A percentile compares a stretch with the other conserved stretches of the same genome.
These are phyloP conservation scores for Malassezia slooffiae DNA, from an alignment of 1,284 basidiomycete genomes.

Conservation along the genomic window DNA sequence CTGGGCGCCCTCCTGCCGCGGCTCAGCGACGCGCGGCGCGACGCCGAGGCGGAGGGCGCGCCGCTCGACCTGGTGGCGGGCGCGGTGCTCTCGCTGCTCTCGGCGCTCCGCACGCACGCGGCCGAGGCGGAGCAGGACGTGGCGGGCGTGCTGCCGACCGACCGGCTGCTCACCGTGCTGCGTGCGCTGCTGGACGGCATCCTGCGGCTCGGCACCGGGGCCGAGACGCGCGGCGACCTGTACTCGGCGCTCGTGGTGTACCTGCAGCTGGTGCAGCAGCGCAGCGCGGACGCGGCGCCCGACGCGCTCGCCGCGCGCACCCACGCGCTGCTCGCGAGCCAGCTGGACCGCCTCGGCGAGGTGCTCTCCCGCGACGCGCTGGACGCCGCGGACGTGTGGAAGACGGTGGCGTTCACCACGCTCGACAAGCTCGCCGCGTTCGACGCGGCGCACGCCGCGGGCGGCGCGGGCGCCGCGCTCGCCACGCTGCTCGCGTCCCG, in stretches of 20 bases:
- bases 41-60: slow-evolving; percentile 20
- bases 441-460: slow-evolving; percentile 15
- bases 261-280: slow-evolving; percentile 63
- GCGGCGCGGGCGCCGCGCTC: slow-evolving; percentile 18
- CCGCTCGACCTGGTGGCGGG: slow-evolving; percentile 70
- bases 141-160: slow-evolving; percentile 46
- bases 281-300: slow-evolving; percentile 10
- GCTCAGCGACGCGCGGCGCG: slow-evolving; percentile 23
- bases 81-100: slow-evolving; percentile 66
- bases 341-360: slow-evolving; percentile 61
- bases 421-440: slow-evolving; percentile 60
- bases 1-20: slow-evolving; percentile 35
- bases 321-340: slow-evolving; percentile 51
- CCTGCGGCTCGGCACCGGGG: slow-evolving; percentile 65
- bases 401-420: slow-evolving; percentile 79
- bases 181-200: slow-evolving; percentile 66
- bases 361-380: slow-evolving; percentile 80
- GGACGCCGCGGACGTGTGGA: slow-evolving; percentile 90
- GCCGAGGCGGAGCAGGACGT: slow-evolving; percentile 32
- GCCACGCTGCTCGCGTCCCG: slow-evolving; percentile 55
- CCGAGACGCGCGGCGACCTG: slow-evolving; percentile 88
- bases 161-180: slow-evolving; percentile 67
- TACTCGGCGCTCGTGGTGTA: slow-evolving; percentile 83
- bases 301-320: slow-evolving; percentile 50
- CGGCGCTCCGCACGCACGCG: slow-evolving; percentile 54